Conservation (phyloP, 257 asterid species). For the Jacaranda mimosifolia region DNA sequence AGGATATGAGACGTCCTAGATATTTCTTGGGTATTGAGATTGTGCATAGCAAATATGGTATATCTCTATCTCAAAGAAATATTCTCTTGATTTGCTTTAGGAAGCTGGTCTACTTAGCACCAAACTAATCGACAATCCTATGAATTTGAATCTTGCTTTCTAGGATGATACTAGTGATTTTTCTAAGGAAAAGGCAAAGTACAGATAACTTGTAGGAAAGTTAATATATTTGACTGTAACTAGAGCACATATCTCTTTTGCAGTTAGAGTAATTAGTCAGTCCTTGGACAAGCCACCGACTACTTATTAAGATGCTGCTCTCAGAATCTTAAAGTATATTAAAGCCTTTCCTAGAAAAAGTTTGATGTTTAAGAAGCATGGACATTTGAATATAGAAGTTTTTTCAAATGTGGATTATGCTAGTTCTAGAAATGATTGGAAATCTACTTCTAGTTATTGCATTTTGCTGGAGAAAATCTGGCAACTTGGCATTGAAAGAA, state of each 20-base stretch:
- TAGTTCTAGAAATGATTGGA: background rate
- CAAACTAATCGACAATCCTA: background rate
- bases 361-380: background rate
- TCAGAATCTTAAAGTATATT: background rate
- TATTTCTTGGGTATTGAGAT: background rate
- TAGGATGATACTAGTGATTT: too few relatives aligned
- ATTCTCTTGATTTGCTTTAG: background rate
- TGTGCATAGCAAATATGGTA: background rate
- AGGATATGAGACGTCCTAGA: background rate
- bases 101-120: background rate
- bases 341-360: background rate
- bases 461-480: background rate
- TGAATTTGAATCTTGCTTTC: background rate
- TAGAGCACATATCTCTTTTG: too few relatives aligned
- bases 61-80: background rate
- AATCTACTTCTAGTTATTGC: background rate
- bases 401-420: background rate
- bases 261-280: too few relatives aligned
- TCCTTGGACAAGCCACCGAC: background rate
- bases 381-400: background rate
- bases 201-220: too few relatives aligned
- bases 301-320: background rate
- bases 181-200: too few relatives aligned
- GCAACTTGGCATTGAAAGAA: background rate
- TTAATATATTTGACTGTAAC: too few relatives aligned